Base-by-base conservation (phyloP, 2,329 filamentous ascomycete species). In the Plenodomus biglobosus region DNA sequence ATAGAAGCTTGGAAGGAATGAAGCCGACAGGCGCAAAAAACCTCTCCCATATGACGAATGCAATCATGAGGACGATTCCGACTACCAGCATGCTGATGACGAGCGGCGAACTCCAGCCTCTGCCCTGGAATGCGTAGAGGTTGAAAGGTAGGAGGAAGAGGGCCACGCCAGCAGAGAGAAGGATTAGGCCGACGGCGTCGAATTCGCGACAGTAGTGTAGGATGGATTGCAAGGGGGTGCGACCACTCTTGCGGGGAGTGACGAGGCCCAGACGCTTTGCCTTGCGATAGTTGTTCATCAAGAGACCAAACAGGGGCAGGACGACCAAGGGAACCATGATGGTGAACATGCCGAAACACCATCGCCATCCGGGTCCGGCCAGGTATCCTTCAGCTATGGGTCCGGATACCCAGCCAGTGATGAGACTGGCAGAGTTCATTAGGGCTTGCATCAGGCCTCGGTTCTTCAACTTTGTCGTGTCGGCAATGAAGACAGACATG, bases 111-210 rank as follows among this genome's bases (percentile, higher is more conserved):
- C 39, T 24, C 72, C 44, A 62, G 32, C 11, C 39, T 46, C 47
- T 58, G 32, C 27, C 58, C 40, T 59, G 53, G 19, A 62, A 58
- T 1, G 53, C 46, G 57, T 62, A 66, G n/a, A 66, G 35, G 88
- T 75, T 38, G 76, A 69, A 90, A 80, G 87, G 84, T 5, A 90
- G 78, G 15, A 90, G 74, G 60, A 90, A 82, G 10, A 88, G 69
- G 0, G 80, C 75, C 48, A 87, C 77, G 1, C 85, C 86, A 1
- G 70, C 73, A 1, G 79, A 76, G 40, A 87, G 74, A 1, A 88
- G 72, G 8, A 87, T 39, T 13, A 86, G 72, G 11, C 86, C 85
- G 10, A 83, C 38, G 1, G 81, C 60, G 62, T 89, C 86, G 51
- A 88, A 85, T 58, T 87, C 80, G 45, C 79, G 73, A 8, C 75